Conservation (phyloP, 2,329 filamentous ascomycete species). For the Fusarium veterinarium region DNA sequence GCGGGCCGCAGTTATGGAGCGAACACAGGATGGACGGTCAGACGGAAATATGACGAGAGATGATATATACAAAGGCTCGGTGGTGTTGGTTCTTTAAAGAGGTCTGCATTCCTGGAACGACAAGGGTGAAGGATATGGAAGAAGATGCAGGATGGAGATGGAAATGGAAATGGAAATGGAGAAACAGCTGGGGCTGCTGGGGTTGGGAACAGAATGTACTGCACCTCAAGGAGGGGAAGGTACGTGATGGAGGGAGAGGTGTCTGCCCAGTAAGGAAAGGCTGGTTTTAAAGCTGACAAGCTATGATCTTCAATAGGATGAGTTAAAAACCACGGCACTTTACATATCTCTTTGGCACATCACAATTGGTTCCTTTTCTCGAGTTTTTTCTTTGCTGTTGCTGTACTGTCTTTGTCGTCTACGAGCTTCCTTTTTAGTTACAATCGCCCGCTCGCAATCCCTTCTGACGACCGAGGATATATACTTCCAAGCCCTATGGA, state of each 20-base stretch:
- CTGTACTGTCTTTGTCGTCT: not conserved
- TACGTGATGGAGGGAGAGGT: slow-evolving; percentile 14
- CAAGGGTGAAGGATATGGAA: not conserved
- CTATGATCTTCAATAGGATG: slow-evolving; percentile 13
- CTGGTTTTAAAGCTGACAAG: slow-evolving; percentile 28
- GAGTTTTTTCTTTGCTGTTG: not conserved
- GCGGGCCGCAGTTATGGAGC: slow-evolving; percentile 13
- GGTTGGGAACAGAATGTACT: slow-evolving; percentile 20
- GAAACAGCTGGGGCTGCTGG: slow-evolving; percentile 36
- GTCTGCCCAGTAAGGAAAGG: slow-evolving; percentile 36
- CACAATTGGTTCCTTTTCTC: not conserved
- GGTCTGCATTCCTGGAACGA: slow-evolving; percentile 16
- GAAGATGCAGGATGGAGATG: slow-evolving; percentile 3
- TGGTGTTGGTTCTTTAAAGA: not conserved
- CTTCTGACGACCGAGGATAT: not conserved
- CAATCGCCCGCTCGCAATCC: not conserved
- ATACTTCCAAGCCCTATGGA: not conserved
- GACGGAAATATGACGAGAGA: not conserved
- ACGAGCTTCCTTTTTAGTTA: not conserved
- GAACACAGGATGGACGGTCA: not conserved
- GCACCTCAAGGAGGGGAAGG: slow-evolving; percentile 23
- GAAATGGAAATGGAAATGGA: slow-evolving; percentile 19
- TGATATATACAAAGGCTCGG: slow-evolving; percentile 19
- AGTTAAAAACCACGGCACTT: slow-evolving; percentile 2
- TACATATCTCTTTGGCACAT: not conserved